Percentiles rank a stretch among this genome's conserved stretches.
Conservation (phyloP, 306 rosid genomes). For the Quercus agrifolia region DNA sequence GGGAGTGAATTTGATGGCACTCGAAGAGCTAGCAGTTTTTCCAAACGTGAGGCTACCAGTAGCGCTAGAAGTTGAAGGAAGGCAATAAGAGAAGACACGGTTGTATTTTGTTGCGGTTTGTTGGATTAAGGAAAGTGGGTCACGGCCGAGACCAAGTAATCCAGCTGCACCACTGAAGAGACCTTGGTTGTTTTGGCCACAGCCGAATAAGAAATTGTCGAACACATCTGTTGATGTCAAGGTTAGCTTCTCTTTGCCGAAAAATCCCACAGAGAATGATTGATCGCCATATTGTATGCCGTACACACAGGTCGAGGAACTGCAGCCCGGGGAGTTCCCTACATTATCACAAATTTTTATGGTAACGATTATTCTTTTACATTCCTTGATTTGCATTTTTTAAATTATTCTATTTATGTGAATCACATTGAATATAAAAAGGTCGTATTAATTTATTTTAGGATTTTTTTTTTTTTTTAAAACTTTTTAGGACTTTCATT, state of each 20-base stretch:
- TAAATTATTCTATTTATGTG: too few relatives aligned
- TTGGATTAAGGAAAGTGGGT: conserved; percentile 54
- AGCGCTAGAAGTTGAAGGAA: conserved; percentile 54
- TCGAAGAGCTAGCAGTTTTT: not conserved
- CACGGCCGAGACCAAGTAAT: conserved; percentile 74
- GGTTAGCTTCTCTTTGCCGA: conserved; percentile 44
- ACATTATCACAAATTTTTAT: not conserved
- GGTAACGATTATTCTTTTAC: too few relatives aligned
- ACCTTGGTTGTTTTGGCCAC: conserved; percentile 75
- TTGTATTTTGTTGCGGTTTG: conserved; percentile 53
- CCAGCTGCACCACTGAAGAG: conserved; percentile 60
- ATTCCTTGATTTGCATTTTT: too few relatives aligned
- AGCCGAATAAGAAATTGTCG: conserved; percentile 48
- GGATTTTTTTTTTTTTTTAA: too few relatives aligned
- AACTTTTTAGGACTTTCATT: too few relatives aligned
- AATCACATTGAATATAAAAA: too few relatives aligned
- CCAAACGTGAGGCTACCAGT: conserved; percentile 54
- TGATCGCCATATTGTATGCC: conserved; percentile 49
- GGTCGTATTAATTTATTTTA: too few relatives aligned
- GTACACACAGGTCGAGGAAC: conserved; percentile 43
- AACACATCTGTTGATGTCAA: conserved; percentile 25
- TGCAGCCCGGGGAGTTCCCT: conserved; percentile 46
- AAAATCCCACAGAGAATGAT: conserved; percentile 56
- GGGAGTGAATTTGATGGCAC: conserved; percentile 44
- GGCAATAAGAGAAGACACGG: conserved; percentile 64